Conservation (phyloP, 75 land plant species). For the Sequoiadendron giganteum region DNA sequence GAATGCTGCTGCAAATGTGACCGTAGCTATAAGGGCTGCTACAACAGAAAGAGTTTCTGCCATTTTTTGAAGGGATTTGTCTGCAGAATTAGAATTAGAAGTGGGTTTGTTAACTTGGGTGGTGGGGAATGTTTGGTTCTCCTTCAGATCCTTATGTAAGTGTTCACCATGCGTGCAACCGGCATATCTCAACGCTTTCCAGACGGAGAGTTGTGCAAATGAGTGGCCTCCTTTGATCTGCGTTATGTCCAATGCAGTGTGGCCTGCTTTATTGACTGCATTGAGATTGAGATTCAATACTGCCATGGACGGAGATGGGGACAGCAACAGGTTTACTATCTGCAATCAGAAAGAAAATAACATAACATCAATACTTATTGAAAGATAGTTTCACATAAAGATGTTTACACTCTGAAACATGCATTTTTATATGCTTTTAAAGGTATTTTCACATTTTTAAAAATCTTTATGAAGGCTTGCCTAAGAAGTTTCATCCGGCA, state of each 20-base stretch:
- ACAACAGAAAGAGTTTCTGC: conserved; percentile 2
- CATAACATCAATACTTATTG: not conserved
- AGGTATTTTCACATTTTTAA: not conserved
- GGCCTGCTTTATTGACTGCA: not conserved
- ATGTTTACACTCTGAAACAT: not conserved
- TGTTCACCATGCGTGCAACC: not conserved
- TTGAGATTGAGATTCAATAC: not conserved
- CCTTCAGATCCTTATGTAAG: not conserved
- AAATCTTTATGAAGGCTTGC: not conserved
- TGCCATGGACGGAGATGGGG: not conserved
- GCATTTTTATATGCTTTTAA: not conserved
- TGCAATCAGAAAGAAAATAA: not conserved
- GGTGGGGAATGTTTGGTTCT: not conserved
- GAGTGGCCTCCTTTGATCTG: not conserved
- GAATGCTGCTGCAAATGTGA: conserved; percentile 5
- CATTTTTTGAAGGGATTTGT: not conserved
- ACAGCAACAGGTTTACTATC: not conserved
- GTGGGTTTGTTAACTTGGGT: not conserved
- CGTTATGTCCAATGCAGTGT: not conserved
- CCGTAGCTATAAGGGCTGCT: not conserved
- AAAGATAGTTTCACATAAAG: not conserved
- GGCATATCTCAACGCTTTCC: not conserved
- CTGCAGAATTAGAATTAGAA: not conserved
- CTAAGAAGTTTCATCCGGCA: too few relatives aligned
- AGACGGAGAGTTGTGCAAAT: not conserved